Evolutionary conservation across 192 early-diverging fungal genomes (phyloP).

Genomic region (Chytriomyces confervae): DNA sequence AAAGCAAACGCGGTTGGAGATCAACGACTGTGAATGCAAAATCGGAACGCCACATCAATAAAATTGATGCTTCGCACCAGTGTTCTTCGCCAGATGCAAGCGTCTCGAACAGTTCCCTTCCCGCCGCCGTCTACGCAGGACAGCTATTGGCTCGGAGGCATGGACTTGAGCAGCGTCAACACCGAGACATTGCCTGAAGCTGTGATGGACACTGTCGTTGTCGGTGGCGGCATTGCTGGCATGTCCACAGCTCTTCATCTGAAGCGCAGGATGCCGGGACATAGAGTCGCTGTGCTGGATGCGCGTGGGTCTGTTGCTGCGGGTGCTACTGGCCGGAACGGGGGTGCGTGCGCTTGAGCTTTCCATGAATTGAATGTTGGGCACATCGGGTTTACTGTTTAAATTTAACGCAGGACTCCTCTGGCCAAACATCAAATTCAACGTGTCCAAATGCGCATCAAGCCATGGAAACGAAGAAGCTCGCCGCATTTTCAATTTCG

Average conservation of each 20-base stretch:
- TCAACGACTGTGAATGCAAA: too few relatives aligned
- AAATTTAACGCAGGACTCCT: not conserved
- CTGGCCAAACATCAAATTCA: conserved; percentile 23
- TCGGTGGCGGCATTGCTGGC: conserved; percentile 33
- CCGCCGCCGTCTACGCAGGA: not conserved
- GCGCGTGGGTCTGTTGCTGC: conserved; percentile 47
- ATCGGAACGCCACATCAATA: too few relatives aligned
- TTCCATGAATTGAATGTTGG: conserved; percentile 2
- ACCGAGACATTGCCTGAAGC: not conserved
- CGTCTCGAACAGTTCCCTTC: not conserved
- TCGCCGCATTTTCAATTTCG: conserved; percentile 35
- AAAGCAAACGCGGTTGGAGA: too few relatives aligned
- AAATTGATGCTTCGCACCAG: too few relatives aligned
- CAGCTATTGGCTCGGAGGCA: conserved; percentile 37
- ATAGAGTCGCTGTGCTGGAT: conserved; percentile 51
- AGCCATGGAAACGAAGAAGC: conserved; percentile 20
- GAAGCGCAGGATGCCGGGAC: conserved; percentile 28
- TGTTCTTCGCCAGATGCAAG: too few relatives aligned
- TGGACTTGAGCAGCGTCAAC: conserved; percentile 5
- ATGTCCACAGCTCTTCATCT: conserved; percentile 50
- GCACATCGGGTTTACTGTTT: not conserved
- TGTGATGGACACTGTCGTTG: not conserved
- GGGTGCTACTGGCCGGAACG: conserved; percentile 67
- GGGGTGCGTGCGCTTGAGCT: conserved; percentile 36
- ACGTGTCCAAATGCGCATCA: conserved; percentile 27